phyloP scores from a whole-genome alignment of 495 filamentous ascomycete genomes.

The Hyaloscypha variabilis region DNA sequence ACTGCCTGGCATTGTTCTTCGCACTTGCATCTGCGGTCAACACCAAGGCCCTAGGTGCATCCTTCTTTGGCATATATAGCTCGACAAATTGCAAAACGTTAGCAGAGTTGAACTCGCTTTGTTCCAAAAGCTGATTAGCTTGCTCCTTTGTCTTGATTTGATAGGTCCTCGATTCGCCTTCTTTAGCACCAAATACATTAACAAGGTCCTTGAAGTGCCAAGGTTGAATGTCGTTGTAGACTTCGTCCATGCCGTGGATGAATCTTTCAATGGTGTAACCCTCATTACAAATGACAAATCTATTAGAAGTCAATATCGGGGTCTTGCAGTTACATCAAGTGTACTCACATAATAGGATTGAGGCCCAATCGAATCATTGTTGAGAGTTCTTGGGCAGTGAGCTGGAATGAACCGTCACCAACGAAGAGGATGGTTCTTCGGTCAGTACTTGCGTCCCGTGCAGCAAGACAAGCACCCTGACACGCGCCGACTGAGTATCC shows the following conservation, averaged over 20 bases:
- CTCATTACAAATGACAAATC: slow-evolving; percentile 77
- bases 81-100: slow-evolving; percentile 72
- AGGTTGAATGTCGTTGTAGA: slow-evolving; percentile 77
- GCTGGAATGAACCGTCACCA: slow-evolving; percentile 84
- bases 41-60: slow-evolving; percentile 74
- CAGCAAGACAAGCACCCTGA: slow-evolving; percentile 74
- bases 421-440: slow-evolving; percentile 80
- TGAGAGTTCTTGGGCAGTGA: slow-evolving; percentile 83
- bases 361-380: slow-evolving; percentile 81
- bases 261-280: slow-evolving; percentile 76
- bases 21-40: slow-evolving; percentile 72
- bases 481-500: slow-evolving; percentile 80
- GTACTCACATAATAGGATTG: slow-evolving; percentile 73
- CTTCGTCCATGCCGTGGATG: slow-evolving; percentile 75
- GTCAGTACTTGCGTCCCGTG: slow-evolving; percentile 57
- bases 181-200: slow-evolving; percentile 60
- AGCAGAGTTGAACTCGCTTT: slow-evolving; percentile 63
- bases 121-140: slow-evolving; percentile 65
- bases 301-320: slow-evolving; percentile 31
- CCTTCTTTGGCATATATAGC: slow-evolving; percentile 81
- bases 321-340: neutral
- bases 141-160: slow-evolving; percentile 72
- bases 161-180: slow-evolving; percentile 62
- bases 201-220: slow-evolving; percentile 77
- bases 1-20: slow-evolving; percentile 47